A percentile compares a stretch with the other conserved stretches of the same genome.
These are phyloP conservation scores for Polytrichum formosum DNA, from an alignment of 225 moss, liverwort and hornwort genomes.

Conservation along the genomic window DNA sequence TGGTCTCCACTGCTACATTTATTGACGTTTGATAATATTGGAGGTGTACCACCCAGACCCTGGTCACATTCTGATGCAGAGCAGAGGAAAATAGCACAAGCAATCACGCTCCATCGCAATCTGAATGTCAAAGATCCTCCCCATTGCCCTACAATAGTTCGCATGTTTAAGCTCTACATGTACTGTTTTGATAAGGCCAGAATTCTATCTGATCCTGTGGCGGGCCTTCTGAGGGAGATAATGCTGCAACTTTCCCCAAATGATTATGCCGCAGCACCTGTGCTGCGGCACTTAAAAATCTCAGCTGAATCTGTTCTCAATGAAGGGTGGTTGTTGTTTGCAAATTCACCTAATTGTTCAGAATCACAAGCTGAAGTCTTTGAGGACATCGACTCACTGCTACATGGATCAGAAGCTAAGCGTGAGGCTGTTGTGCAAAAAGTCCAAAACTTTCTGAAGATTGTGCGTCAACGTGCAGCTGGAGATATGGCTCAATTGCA, in stretches of 20 bases:
- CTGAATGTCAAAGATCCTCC: conserved; percentile 27
- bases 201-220: conserved; percentile 36
- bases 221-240: conserved; percentile 48
- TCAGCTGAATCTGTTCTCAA: conserved; percentile 51
- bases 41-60: conserved; percentile 43
- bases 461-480: conserved; percentile 54
- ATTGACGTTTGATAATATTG: conserved; percentile 34
- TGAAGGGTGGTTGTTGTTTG: conserved; percentile 49
- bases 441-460: conserved; percentile 42
- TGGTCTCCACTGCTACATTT: conserved; percentile 52
- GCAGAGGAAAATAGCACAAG: conserved; percentile 32
- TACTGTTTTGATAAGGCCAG: conserved; percentile 43
- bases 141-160: conserved; percentile 42
- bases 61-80: conserved; percentile 51
- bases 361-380: conserved; percentile 39
- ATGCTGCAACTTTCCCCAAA: conserved; percentile 39
- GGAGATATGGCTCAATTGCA: conserved; percentile 54
- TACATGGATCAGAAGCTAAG: conserved; percentile 31
- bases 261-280: conserved; percentile 35
- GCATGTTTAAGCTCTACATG: conserved; percentile 52
- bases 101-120: conserved; percentile 31
- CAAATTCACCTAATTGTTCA: conserved; percentile 35
- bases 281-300: conserved; percentile 17
- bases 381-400: conserved; percentile 36
- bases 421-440: conserved; percentile 42